These are phyloP conservation scores for Bondarzewia mesenterica DNA, from an alignment of 1,284 basidiomycete genomes.

Conservation along the genomic window DNA sequence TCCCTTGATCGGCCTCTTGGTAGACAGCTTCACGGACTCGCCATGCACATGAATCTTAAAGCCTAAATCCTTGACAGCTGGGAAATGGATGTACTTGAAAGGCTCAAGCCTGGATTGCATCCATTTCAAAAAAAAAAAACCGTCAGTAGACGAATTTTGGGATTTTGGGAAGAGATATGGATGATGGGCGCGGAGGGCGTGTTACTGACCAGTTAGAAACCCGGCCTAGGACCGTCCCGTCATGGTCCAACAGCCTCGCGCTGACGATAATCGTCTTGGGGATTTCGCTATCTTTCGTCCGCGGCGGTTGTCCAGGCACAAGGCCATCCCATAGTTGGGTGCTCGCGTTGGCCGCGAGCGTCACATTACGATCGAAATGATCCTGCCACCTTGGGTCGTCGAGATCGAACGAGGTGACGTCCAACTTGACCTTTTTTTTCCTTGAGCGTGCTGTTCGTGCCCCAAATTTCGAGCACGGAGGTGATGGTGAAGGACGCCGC, in stretches of 20 bases:
- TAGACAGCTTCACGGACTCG: conserved; percentile 53
- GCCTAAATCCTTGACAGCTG: conserved; percentile 46
- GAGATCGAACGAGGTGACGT: conserved; percentile 66
- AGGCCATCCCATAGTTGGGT: conserved; percentile 71
- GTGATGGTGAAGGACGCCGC: conserved; percentile 62
- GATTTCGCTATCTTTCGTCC: conserved; percentile 58
- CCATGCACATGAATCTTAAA: conserved; percentile 51
- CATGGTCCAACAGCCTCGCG: conserved; percentile 56
- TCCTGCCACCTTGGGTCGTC: conserved; percentile 47
- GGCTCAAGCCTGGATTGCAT: conserved; percentile 70
- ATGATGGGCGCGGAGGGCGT: neutral
- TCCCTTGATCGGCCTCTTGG: conserved; percentile 74
- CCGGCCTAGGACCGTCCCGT: conserved; percentile 58
- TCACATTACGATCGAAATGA: conserved; percentile 40
- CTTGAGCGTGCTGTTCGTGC: conserved; percentile 64
- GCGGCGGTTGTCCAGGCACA: conserved; percentile 61
- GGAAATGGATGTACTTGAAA: conserved; percentile 85
- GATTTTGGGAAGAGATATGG: too few species aligned
- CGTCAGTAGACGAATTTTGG: too few species aligned
- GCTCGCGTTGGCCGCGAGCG: conserved; percentile 66
- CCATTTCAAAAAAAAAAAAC: neutral
- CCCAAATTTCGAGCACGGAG: conserved; percentile 72
- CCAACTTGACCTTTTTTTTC: conserved; percentile 52
- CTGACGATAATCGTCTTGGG: conserved; percentile 69
- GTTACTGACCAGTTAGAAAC: conserved; percentile 68